Conservation (phyloP, 345 rosid species). For the Lepidium sativum region DNA sequence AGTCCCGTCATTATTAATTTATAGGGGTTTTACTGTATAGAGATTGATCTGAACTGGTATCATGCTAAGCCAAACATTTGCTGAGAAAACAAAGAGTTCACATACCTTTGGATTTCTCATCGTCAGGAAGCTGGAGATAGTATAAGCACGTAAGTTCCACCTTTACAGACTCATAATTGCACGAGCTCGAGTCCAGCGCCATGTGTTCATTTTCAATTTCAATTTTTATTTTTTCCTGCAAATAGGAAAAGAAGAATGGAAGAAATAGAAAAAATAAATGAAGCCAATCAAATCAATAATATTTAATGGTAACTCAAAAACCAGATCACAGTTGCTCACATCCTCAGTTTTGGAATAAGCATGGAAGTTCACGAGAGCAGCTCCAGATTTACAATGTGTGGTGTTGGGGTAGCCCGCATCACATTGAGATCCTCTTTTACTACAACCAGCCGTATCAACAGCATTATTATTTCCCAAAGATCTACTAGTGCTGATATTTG, state of each 20-base stretch:
- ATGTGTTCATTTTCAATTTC: conserved; percentile 47
- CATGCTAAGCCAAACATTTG: conserved; percentile 1
- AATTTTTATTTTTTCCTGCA: conserved; percentile 55
- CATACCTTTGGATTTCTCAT: conserved; percentile 76
- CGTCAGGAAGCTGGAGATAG: conserved; percentile 63
- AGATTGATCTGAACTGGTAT: neutral
- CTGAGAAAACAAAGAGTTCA: neutral
- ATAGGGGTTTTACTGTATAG: neutral
- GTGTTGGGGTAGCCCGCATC: conserved; percentile 36
- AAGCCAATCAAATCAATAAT: neutral
- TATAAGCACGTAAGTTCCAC: conserved; percentile 80
- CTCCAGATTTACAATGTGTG: conserved; percentile 21
- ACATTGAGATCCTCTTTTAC: conserved; percentile 43
- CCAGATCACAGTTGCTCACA: conserved; percentile 34
- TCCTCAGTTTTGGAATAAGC: conserved; percentile 29
- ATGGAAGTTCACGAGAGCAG: conserved; percentile 36
- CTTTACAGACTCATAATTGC: conserved; percentile 50
- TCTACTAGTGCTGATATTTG: conserved; percentile 31
- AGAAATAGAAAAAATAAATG: neutral
- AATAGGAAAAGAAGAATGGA: conserved; percentile 7
- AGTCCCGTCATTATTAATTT: no score
- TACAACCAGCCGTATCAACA: conserved; percentile 29
- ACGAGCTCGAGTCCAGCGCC: conserved; percentile 32
- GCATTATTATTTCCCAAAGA: conserved; percentile 33
- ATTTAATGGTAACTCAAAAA: conserved; percentile 1